These are phyloP conservation scores for Phytophthora quininea DNA, from an alignment of 352 stramenopile genomes.

Conservation along the genomic window DNA sequence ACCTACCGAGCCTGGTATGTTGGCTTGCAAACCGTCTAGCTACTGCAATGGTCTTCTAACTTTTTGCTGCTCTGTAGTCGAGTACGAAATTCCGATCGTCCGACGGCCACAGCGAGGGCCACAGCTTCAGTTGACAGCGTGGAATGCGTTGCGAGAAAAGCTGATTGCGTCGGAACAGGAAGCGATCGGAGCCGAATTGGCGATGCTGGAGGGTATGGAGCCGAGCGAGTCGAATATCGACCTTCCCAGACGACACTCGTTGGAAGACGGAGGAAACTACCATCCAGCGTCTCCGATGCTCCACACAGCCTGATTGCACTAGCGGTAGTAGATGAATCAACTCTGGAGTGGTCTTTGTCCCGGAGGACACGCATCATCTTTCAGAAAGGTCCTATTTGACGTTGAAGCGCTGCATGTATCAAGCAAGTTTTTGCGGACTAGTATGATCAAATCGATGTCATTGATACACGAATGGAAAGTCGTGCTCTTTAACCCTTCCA, in stretches of 20 bases:
- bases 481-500: too few relatives aligned
- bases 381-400: not conserved
- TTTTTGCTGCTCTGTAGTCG: slow-evolving; percentile 8
- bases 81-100: slow-evolving; percentile 23
- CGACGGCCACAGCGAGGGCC: slow-evolving; percentile 26
- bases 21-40: not conserved
- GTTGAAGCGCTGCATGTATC: too few relatives aligned
- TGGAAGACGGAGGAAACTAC: slow-evolving; percentile 47
- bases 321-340: not conserved
- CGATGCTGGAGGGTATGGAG: not conserved
- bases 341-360: not conserved
- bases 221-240: slow-evolving; percentile 10
- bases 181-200: slow-evolving; percentile 7
- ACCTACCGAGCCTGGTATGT: slow-evolving; percentile 18
- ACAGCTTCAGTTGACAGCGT: slow-evolving; percentile 45
- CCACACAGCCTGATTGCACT: slow-evolving; percentile 6
- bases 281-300: slow-evolving; percentile 36
- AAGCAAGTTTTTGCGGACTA: too few relatives aligned
- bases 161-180: slow-evolving; percentile 45
- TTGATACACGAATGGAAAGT: too few relatives aligned
- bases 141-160: slow-evolving; percentile 58
- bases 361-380: not conserved
- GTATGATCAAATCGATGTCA: too few relatives aligned
- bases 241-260: slow-evolving; percentile 9
- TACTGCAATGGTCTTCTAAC: not conserved